Base-by-base conservation (phyloP, 148 eudicot genomes). In the Silene latifolia region DNA sequence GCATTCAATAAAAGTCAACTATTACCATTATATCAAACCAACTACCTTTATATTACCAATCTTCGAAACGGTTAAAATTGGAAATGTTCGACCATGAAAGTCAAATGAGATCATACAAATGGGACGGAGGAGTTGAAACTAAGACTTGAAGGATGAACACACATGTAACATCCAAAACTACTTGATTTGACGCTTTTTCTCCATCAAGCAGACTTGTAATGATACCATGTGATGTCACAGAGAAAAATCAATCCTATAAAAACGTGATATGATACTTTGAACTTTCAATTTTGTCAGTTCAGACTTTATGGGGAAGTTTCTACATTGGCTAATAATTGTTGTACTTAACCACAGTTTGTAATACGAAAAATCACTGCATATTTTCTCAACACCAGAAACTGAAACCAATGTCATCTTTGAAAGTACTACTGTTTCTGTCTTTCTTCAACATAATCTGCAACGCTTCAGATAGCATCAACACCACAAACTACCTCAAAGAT, bases 401-500 rank as follows among this genome's bases (percentile, higher is more conserved):
- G 14, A 71, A 42, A 62, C 5, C 60, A 53, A 73, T 72, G 81
- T 11, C 72, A 64, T 25, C 29, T 73, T 25, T 65, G 57, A 12
- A 20, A 4, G 21, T 19, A 56, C 51, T 67, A 66, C 35, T 78
- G 24, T 57, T 78, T 29, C 69, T 62, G 48, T 61, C 17, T 10
- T 78, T 15, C 51, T 18, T 72, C 18, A 64, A 20, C 7, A 18
- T 24, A 11, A 3, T 75, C 25, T 78, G 60, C 24, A 56, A 5
- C 23, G 74, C 58, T 35, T 59, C 48, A 15, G 80, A 81, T 51
- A 84, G 51, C 60, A 80, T 87, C 20, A 75, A 84, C 7, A 18
- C 15, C 8, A 48, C 23, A 62, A 72, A 72, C 56, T 32, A 68
- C 69, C 59, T 87, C 51, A 69, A 74, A 68, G 89, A 87, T 51